Evolutionary conservation across 768 basidiomycete genomes (phyloP).

Genomic region (Trametes villosa): DNA sequence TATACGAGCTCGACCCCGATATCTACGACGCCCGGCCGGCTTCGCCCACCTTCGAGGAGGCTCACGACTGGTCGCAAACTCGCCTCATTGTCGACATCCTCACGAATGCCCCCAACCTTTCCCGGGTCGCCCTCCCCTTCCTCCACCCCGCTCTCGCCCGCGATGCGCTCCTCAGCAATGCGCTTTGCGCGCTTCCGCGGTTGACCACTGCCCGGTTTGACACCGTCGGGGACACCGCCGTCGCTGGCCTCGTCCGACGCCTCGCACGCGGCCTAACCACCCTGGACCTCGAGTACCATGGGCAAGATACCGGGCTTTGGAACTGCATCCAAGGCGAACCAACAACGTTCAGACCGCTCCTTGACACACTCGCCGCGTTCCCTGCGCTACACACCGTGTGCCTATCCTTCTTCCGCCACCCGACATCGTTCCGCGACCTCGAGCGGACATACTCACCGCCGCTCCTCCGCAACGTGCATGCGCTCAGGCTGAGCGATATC

Average conservation of each 20-base stretch:
- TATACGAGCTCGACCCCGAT: neutral
- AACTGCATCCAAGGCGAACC: neutral
- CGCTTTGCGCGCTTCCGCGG: neutral
- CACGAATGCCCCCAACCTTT: neutral
- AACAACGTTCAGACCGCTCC: no score
- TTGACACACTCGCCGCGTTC: no score
- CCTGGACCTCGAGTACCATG: neutral
- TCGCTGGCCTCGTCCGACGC: neutral
- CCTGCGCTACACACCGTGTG: neutral
- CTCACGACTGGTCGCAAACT: neutral
- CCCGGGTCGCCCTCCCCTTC: neutral
- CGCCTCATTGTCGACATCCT: neutral
- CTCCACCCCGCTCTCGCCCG: neutral
- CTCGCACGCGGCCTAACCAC: neutral
- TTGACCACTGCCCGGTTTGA: neutral
- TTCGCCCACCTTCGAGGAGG: neutral
- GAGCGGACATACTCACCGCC: neutral
- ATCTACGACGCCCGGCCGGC: neutral
- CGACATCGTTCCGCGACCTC: neutral
- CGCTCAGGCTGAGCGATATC: neutral
- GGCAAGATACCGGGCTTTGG: neutral
- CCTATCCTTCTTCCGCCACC: neutral
- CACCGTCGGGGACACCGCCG: neutral
- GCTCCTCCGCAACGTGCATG: neutral
- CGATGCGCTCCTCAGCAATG: neutral